These are phyloP conservation scores for Lactarius vividus DNA, from an alignment of 768 basidiomycete genomes.

Conservation along the genomic window DNA sequence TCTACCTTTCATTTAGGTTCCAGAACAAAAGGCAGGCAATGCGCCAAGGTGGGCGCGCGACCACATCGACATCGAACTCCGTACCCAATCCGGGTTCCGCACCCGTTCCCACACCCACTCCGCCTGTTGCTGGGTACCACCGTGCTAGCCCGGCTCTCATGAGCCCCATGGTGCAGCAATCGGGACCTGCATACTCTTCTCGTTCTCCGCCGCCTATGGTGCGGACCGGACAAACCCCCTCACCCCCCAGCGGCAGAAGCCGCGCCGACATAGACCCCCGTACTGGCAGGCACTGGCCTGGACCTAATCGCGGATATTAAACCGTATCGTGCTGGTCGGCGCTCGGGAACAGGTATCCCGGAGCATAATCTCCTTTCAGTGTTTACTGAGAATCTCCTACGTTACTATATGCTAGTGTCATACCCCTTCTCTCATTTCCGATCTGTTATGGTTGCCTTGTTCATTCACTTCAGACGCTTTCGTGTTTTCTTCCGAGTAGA, in stretches of 20 bases:
- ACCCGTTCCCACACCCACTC: constrained; percentile 8
- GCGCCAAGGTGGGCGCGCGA: constrained; percentile 22
- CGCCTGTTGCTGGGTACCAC: not conserved
- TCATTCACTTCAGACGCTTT: constrained; percentile 16
- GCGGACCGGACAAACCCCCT: constrained; percentile 20
- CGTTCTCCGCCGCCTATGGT: constrained; percentile 22
- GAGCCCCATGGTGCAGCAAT: constrained; percentile 19
- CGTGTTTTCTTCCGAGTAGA: constrained; percentile 11
- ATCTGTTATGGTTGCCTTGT: constrained; percentile 20
- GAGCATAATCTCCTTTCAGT: constrained; percentile 16
- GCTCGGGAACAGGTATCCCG: constrained; percentile 24
- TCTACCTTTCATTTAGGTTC: constrained; percentile 19
- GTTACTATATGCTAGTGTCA: constrained; percentile 24
- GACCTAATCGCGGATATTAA: constrained; percentile 24
- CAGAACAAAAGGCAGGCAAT: constrained; percentile 26
- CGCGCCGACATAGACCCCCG: constrained; percentile 20
- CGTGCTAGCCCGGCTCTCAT: constrained; percentile 6
- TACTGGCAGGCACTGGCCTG: constrained; percentile 11
- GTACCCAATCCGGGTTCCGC: not conserved
- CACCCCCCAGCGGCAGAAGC: constrained; percentile 22
- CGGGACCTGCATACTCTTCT: constrained; percentile 15
- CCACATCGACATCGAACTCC: constrained; percentile 5
- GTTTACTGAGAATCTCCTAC: constrained; percentile 16
- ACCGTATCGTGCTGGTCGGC: constrained; percentile 13
- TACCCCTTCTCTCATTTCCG: constrained; percentile 25